A percentile compares a stretch with the other conserved stretches of the same genome.
Evolutionary conservation across 495 filamentous ascomycete species (phyloP).

Genomic region (Tirmania nivea): DNA sequence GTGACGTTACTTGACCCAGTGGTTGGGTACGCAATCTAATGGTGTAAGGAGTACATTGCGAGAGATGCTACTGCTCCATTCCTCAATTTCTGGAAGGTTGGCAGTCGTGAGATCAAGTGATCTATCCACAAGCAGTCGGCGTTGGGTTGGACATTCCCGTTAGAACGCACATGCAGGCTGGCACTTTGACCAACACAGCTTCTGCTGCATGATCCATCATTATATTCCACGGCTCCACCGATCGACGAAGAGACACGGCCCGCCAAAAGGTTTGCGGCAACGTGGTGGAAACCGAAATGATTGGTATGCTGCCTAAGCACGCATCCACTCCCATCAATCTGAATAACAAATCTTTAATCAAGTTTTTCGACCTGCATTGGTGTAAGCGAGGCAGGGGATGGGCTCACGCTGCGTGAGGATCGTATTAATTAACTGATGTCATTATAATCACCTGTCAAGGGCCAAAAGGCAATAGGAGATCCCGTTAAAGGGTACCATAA

Average conservation of each 20-base stretch:
- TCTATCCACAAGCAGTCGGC: not conserved
- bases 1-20: not conserved
- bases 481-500: slow-evolving; percentile 8
- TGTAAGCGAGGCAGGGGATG: slow-evolving; percentile 1
- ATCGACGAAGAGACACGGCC: slow-evolving; percentile 16
- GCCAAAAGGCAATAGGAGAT: not conserved
- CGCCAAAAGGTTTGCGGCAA: slow-evolving; percentile 16
- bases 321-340: slow-evolving; percentile 9
- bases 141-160: not conserved
- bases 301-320: no score
- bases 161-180: not conserved
- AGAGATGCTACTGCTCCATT: no score
- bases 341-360: not conserved
- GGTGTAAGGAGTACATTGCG: no score
- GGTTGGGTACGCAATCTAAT: not conserved
- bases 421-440: slow-evolving; percentile 10
- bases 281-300: slow-evolving; percentile 16
- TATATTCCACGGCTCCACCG: slow-evolving; percentile 5
- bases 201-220: not conserved
- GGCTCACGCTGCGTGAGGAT: slow-evolving; percentile 12
- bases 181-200: not conserved
- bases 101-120: not conserved
- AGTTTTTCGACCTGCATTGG: no score
- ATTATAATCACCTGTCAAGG: not conserved
- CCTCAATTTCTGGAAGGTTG: not conserved